phyloP scores from a whole-genome alignment of 805 yeast species.

The Pichia manshurica region DNA sequence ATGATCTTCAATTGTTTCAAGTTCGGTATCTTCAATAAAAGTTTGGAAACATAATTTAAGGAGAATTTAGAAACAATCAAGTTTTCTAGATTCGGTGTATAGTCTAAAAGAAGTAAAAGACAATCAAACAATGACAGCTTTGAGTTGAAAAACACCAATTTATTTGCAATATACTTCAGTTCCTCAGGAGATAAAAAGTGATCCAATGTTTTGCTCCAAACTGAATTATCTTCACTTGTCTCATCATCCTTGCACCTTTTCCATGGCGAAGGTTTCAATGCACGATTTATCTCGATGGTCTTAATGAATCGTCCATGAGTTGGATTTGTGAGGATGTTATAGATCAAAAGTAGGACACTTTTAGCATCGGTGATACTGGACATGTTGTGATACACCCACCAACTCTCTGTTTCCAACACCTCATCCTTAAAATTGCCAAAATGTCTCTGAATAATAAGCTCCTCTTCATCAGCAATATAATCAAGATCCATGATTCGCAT shows the following conservation, averaged over 20 bases:
- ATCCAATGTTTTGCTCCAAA: slow-evolving; percentile 15
- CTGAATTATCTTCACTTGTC: neutral
- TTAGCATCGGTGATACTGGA: slow-evolving; percentile 10
- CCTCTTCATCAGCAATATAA: slow-evolving; percentile 12
- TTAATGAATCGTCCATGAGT: slow-evolving; percentile 12
- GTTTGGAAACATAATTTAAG: neutral
- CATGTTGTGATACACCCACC: slow-evolving; percentile 12
- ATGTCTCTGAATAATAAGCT: slow-evolving; percentile 15
- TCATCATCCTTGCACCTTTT: slow-evolving; percentile 8
- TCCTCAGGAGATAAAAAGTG: slow-evolving; percentile 14
- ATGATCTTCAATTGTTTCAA: slow-evolving; percentile 13
- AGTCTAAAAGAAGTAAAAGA: slow-evolving; percentile 12
- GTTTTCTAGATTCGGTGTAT: slow-evolving; percentile 16
- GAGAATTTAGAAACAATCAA: slow-evolving; percentile 15
- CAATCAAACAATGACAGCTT: slow-evolving; percentile 19
- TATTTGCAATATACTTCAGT: slow-evolving; percentile 3
- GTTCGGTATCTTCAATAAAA: neutral
- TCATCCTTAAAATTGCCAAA: slow-evolving; percentile 15
- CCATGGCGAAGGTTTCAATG: slow-evolving; percentile 12
- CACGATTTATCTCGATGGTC: slow-evolving; percentile 17
- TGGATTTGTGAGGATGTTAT: slow-evolving; percentile 16
- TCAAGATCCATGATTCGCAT: slow-evolving; percentile 11
- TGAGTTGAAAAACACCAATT: slow-evolving; percentile 8
- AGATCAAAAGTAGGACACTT: slow-evolving; percentile 17
- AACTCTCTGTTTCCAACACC: slow-evolving; percentile 10